These are phyloP conservation scores for Corinectria fuckeliana DNA, from an alignment of 2,329 filamentous ascomycete genomes.

Conservation along the genomic window DNA sequence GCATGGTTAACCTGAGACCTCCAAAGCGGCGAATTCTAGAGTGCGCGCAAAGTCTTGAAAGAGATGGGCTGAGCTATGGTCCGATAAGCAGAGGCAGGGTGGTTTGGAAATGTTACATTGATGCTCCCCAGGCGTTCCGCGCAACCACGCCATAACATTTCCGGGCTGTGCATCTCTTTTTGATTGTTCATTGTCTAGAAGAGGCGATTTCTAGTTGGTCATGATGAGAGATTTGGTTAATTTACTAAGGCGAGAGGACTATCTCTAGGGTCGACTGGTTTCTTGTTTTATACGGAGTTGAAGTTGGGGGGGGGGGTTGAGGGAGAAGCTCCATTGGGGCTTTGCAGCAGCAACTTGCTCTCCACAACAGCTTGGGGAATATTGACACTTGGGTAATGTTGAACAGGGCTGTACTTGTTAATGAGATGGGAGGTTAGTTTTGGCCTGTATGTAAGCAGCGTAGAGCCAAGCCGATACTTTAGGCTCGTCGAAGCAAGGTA, in stretches of 20 bases:
- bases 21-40: slow-evolving; percentile 13
- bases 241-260: slow-evolving; percentile 14
- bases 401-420: background rate
- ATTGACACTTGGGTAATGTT: background rate
- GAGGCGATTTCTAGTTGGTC: background rate
- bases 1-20: background rate
- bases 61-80: slow-evolving; percentile 1
- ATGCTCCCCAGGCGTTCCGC: background rate
- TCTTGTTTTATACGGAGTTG: slow-evolving; percentile 19
- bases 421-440: no score
- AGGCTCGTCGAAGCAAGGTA: background rate
- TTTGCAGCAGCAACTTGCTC: background rate
- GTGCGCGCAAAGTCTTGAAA: background rate
- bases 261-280: slow-evolving; percentile 10
- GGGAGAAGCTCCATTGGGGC: background rate
- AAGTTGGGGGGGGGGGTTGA: slow-evolving; percentile 23
- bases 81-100: slow-evolving; percentile 4
- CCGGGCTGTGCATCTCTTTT: background rate
- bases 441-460: no score
- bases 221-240: slow-evolving; percentile 2
- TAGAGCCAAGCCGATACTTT: background rate
- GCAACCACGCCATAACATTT: background rate
- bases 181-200: slow-evolving; percentile 6
- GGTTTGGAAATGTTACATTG: slow-evolving; percentile 21
- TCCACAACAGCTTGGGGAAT: background rate